These are phyloP conservation scores for Trichoderma gamsii DNA, from an alignment of 495 filamentous ascomycete species.

Conservation along the genomic window DNA sequence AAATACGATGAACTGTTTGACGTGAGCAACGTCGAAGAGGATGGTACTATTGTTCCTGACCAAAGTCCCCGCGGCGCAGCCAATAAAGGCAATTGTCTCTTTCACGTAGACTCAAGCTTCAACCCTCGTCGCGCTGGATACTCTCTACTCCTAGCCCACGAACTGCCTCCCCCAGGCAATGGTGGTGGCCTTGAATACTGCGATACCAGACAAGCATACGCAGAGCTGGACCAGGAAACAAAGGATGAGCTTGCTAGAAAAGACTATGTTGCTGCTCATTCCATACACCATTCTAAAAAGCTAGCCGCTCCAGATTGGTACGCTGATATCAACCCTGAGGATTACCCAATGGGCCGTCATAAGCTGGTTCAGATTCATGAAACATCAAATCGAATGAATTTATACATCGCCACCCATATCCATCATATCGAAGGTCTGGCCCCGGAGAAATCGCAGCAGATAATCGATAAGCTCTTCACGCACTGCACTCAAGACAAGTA, in stretches of 20 bases:
- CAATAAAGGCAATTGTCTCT: constrained; percentile 37
- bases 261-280: constrained; percentile 50
- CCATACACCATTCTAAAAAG: constrained; percentile 50
- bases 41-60: constrained; percentile 35
- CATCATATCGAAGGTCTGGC: constrained; percentile 48
- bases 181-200: constrained; percentile 56
- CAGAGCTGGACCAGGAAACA: constrained; percentile 38
- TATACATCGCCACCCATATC: constrained; percentile 51
- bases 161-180: constrained; percentile 43
- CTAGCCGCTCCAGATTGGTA: constrained; percentile 47
- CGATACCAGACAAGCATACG: constrained; percentile 50
- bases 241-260: constrained; percentile 35
- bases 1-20: constrained; percentile 72
- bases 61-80: constrained; percentile 34
- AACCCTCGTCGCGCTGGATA: constrained; percentile 54
- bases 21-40: constrained; percentile 48
- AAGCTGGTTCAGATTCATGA: constrained; percentile 49
- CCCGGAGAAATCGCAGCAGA: constrained; percentile 27
- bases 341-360: constrained; percentile 43
- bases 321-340: constrained; percentile 38
- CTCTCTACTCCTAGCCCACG: constrained; percentile 47
- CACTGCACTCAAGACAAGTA: constrained; percentile 48
- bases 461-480: constrained; percentile 40
- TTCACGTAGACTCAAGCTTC: constrained; percentile 54
- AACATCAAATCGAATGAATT: constrained; percentile 44